Conservation (phyloP, 2,329 filamentous ascomycete genomes). For the Nectriaceae sp. region DNA sequence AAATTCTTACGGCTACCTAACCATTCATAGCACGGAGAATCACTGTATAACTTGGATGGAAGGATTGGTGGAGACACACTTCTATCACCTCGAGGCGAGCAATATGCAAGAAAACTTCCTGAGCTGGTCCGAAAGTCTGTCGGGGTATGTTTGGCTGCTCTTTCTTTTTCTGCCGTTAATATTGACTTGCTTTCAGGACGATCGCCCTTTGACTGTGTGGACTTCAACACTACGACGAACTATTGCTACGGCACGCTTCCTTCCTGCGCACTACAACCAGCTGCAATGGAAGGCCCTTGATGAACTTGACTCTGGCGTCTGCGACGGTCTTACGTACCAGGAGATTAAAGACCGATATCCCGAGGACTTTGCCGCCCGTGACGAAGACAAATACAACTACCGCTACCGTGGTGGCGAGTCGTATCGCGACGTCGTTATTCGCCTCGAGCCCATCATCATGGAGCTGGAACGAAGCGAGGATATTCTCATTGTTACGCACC, state of each 20-base stretch:
- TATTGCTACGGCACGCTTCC: slow-evolving; percentile 84
- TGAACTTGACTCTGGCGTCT: slow-evolving; percentile 94
- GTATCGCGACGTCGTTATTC: slow-evolving; percentile 94
- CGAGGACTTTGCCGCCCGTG: slow-evolving; percentile 91
- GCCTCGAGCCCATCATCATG: slow-evolving; percentile 99
- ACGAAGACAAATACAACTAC: slow-evolving; percentile 99
- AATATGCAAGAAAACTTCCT: slow-evolving; percentile 83
- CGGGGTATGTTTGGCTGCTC: slow-evolving; percentile 59
- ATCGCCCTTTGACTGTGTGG: slow-evolving; percentile 63
- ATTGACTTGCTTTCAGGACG: slow-evolving; percentile 45
- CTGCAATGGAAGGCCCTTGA: slow-evolving; percentile 98
- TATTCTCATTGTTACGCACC: slow-evolving; percentile 96
- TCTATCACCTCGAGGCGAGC: slow-evolving; percentile 81
- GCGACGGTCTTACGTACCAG: slow-evolving; percentile 93
- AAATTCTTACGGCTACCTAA: background rate
- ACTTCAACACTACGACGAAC: slow-evolving; percentile 73
- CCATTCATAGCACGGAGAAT: slow-evolving; percentile 79
- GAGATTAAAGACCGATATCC: slow-evolving; percentile 91
- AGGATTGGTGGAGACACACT: slow-evolving; percentile 91
- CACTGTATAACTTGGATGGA: slow-evolving; percentile 85
- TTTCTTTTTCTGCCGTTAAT: background rate
- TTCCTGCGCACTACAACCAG: slow-evolving; percentile 83
- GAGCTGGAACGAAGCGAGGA: slow-evolving; percentile 95
- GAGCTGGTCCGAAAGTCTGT: slow-evolving; percentile 84
- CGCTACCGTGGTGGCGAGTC: slow-evolving; percentile 96